Evolutionary conservation across 352 stramenopile species (phyloP).

Genomic region (Pythium apleroticum): DNA sequence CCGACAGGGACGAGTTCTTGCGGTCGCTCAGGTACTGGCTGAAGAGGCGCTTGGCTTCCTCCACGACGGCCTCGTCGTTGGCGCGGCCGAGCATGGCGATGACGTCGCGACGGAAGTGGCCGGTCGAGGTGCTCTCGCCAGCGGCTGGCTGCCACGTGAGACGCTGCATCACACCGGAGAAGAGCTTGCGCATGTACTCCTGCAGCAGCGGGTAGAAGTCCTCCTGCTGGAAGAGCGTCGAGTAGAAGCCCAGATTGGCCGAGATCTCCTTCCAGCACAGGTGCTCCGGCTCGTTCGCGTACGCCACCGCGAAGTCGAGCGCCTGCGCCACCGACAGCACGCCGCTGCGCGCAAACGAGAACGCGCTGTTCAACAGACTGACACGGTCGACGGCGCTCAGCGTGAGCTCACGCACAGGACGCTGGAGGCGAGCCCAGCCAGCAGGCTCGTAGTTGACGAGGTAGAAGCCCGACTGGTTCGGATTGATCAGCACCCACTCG

Average conservation of each 20-base stretch:
- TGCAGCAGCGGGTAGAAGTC: conserved; percentile 61
- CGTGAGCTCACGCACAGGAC: conserved; percentile 48
- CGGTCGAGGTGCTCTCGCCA: conserved; percentile 45
- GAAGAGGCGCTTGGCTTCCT: conserved; percentile 56
- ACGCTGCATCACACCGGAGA: conserved; percentile 48
- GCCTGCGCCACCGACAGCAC: conserved; percentile 52
- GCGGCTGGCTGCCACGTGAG: conserved; percentile 46
- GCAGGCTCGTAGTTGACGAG: conserved; percentile 90
- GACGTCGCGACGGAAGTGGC: conserved; percentile 70
- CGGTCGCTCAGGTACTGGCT: conserved; percentile 53
- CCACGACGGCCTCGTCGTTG: conserved; percentile 50
- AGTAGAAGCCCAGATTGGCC: conserved; percentile 61
- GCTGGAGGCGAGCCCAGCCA: conserved; percentile 84
- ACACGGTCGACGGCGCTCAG: conserved; percentile 89
- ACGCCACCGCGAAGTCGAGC: conserved; percentile 67
- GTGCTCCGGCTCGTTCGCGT: conserved; percentile 59
- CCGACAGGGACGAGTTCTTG: conserved; percentile 40
- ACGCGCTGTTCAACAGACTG: conserved; percentile 92
- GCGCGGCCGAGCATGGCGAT: conserved; percentile 69
- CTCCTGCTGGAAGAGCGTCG: conserved; percentile 58
- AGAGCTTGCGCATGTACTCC: conserved; percentile 62
- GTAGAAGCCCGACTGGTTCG: conserved; percentile 94
- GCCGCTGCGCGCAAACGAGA: conserved; percentile 85
- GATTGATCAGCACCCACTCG: conserved; percentile 96
- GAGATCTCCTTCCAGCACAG: conserved; percentile 82